Conservation (phyloP, 2,329 filamentous ascomycete genomes). For the Atkinsonella hypoxylon region DNA sequence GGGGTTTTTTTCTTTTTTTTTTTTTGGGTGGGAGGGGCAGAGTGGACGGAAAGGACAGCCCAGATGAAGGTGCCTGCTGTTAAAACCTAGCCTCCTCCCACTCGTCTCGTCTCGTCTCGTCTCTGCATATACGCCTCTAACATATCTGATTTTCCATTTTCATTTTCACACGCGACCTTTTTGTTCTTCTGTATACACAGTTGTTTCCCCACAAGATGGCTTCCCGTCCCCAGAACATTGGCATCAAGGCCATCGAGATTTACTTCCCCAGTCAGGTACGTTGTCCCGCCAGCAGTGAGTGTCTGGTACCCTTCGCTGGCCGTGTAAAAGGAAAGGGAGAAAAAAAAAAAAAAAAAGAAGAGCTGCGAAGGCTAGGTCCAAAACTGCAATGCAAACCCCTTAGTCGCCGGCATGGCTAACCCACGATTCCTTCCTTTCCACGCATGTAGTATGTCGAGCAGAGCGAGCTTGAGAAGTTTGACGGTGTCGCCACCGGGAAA, state of each 20-base stretch:
- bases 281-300: conserved; percentile 9
- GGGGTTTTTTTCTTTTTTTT: neutral
- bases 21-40: conserved; percentile 1
- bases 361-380: neutral
- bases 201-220: conserved; percentile 43
- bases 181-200: neutral
- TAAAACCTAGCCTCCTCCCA: conserved; percentile 7
- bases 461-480: conserved; percentile 71
- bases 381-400: conserved; percentile 7
- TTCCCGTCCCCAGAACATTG: conserved; percentile 71
- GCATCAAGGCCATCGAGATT: conserved; percentile 87
- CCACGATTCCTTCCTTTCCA: conserved; percentile 5
- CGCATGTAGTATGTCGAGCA: conserved; percentile 68
- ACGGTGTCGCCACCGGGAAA: conserved; percentile 71
- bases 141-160: too few relatives aligned
- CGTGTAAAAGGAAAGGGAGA: too few relatives aligned
- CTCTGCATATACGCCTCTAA: neutral
- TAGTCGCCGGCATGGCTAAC: conserved; percentile 15
- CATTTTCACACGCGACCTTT: neutral
- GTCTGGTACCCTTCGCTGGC: conserved; percentile 3
- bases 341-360: too few relatives aligned
- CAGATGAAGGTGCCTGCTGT: neutral
- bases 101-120: too few relatives aligned
- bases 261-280: conserved; percentile 78
- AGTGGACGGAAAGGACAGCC: neutral